Percentiles rank a stretch among this genome's conserved stretches.
Evolutionary conservation across 2,329 filamentous ascomycete species (phyloP).

Genomic region (Phialophora verrucosa): DNA sequence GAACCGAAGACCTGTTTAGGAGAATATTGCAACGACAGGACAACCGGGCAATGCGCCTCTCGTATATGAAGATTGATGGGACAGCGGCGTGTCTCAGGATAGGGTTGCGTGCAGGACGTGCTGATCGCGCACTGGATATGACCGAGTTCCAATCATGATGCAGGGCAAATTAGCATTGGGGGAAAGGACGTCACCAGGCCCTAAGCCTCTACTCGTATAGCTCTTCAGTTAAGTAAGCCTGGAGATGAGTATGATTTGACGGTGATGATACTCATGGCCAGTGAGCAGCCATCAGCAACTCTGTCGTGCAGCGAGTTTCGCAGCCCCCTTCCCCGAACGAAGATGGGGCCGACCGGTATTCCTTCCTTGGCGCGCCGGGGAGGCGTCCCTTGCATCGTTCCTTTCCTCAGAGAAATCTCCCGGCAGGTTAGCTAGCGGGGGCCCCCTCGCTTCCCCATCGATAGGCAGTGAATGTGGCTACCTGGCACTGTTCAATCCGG

Average conservation of each 20-base stretch:
- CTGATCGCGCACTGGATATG: conserved; percentile 14
- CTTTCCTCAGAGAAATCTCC: conserved; percentile 4
- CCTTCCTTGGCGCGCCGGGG: conserved; percentile 1
- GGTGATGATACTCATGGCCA: not conserved
- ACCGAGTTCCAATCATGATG: conserved; percentile 10
- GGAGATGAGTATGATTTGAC: conserved; percentile 22
- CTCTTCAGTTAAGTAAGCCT: conserved; percentile 11
- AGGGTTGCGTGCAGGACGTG: conserved; percentile 14
- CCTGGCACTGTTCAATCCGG: conserved; percentile 3
- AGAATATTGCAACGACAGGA: not conserved
- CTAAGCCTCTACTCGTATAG: conserved; percentile 1
- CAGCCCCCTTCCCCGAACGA: not conserved
- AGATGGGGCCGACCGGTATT: not conserved
- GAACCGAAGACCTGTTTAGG: conserved; percentile 1
- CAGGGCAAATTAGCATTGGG: conserved; percentile 17
- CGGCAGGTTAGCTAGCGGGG: conserved; percentile 4
- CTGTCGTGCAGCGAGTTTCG: conserved; percentile 5
- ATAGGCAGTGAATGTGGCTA: conserved; percentile 11
- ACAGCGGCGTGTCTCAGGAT: conserved; percentile 25
- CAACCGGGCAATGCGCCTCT: not conserved
- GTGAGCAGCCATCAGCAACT: conserved; percentile 11
- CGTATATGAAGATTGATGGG: conserved; percentile 15
- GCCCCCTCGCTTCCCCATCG: conserved; percentile 13
- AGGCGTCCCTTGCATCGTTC: not conserved
- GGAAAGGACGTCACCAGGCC: conserved; percentile 2